Percentiles rank a stretch among this genome's conserved stretches.
Conservation (phyloP, 2,329 filamentous ascomycete genomes). For the Fusarium decemcellulare region DNA sequence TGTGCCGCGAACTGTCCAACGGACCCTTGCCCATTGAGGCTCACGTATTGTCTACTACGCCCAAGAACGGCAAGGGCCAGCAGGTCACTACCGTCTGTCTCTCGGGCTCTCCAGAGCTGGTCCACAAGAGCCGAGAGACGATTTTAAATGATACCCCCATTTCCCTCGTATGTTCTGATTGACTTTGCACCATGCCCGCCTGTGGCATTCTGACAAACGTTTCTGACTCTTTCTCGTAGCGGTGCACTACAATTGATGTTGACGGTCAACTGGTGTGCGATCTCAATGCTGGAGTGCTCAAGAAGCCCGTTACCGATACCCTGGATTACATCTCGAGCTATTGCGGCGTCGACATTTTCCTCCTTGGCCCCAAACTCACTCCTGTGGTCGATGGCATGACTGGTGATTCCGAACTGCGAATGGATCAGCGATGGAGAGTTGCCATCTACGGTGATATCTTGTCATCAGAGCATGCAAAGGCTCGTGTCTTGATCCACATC, state of each 20-base stretch:
- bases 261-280: constrained; percentile 93
- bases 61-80: constrained; percentile 76
- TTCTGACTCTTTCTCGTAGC: constrained; percentile 65
- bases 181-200: neutral
- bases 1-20: constrained; percentile 87
- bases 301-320: constrained; percentile 83
- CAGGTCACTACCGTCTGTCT: constrained; percentile 91
- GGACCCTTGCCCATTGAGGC: constrained; percentile 82
- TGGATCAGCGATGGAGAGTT: constrained; percentile 91
- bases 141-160: constrained; percentile 94
- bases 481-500: constrained; percentile 95
- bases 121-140: constrained; percentile 90
- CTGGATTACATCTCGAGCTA: constrained; percentile 89
- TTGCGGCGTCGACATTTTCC: constrained; percentile 96
- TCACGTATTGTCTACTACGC: constrained; percentile 85
- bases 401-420: constrained; percentile 85
- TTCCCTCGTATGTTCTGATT: constrained; percentile 79
- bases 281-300: constrained; percentile 74
- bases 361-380: constrained; percentile 90
- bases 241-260: constrained; percentile 93
- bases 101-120: constrained; percentile 87
- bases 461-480: constrained; percentile 97
- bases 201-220: neutral
- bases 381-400: constrained; percentile 82
- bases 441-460: constrained; percentile 96